These are phyloP conservation scores for Chloris gayana DNA, from an alignment of 176 grass and related monocot genomes.

Conservation along the genomic window DNA sequence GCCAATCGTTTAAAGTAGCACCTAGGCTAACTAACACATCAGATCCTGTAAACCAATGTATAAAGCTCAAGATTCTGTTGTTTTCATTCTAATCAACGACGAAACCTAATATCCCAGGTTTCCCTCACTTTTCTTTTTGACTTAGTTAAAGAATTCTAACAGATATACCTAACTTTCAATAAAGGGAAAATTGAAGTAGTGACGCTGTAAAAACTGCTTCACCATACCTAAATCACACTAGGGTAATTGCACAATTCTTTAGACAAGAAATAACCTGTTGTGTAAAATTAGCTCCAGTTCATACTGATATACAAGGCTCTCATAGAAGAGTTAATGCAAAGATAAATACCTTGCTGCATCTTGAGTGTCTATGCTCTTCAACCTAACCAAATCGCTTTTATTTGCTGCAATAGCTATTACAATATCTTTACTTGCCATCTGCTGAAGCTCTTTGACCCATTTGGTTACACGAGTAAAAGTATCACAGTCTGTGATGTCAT, in stretches of 20 bases:
- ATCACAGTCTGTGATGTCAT: conserved; percentile 72
- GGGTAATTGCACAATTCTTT: background rate
- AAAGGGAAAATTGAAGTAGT: background rate
- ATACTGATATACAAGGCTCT: background rate
- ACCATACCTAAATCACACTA: background rate
- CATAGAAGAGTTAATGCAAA: background rate
- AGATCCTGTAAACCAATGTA: background rate
- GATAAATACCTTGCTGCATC: conserved; percentile 46
- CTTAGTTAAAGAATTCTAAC: background rate
- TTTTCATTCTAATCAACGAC: background rate
- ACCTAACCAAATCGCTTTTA: conserved; percentile 84
- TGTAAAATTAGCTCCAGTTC: background rate
- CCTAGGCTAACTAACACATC: conserved; percentile 1
- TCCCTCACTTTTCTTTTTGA: background rate
- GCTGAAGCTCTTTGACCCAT: conserved; percentile 89
- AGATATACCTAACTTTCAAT: background rate
- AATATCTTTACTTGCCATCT: conserved; percentile 84
- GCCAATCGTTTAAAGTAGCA: background rate
- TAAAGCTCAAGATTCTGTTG: background rate
- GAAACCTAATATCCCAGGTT: background rate
- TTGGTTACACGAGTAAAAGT: conserved; percentile 79
- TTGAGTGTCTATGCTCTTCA: conserved; percentile 67
- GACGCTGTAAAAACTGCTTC: background rate
- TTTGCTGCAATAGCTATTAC: conserved; percentile 75
- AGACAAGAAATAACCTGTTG: background rate